Conservation (phyloP, 2,329 filamentous ascomycete genomes). For the Pestalotiopsis fici region DNA sequence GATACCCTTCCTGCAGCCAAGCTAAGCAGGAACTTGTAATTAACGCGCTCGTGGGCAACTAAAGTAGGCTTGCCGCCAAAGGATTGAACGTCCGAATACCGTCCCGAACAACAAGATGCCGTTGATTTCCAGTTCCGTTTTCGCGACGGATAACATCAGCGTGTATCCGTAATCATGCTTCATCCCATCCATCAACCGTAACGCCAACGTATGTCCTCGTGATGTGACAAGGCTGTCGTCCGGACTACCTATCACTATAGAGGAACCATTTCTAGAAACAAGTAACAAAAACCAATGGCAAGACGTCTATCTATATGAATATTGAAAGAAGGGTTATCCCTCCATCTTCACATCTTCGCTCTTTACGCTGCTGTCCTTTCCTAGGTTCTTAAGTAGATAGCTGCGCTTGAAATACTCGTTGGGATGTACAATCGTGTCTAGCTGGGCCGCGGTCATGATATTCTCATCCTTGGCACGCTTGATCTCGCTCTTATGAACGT, state of each 20-base stretch:
- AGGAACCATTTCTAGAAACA: neutral
- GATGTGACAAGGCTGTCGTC: neutral
- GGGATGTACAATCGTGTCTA: slow-evolving; percentile 95
- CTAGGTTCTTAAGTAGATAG: slow-evolving; percentile 82
- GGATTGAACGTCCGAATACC: neutral
- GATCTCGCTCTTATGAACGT: slow-evolving; percentile 77
- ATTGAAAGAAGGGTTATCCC: slow-evolving; percentile 29
- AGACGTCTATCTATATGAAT: neutral
- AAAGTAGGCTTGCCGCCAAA: neutral
- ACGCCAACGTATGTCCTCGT: slow-evolving; percentile 1
- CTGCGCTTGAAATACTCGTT: slow-evolving; percentile 98
- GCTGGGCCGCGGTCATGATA: slow-evolving; percentile 70
- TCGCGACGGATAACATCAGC: neutral
- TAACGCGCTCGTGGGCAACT: neutral
- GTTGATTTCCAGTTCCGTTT: neutral
- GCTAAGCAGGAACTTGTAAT: neutral
- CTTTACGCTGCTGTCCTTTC: slow-evolving; percentile 35
- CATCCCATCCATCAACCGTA: slow-evolving; percentile 2
- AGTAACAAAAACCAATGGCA: neutral
- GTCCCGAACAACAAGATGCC: neutral
- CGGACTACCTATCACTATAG: neutral
- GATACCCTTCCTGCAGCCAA: slow-evolving; percentile 2
- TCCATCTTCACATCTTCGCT: slow-evolving; percentile 60
- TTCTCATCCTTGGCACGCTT: slow-evolving; percentile 75
- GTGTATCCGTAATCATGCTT: neutral